Base-by-base conservation (phyloP, 1,284 basidiomycete genomes). In the Cutaneotrichosporon cutaneum region DNA sequence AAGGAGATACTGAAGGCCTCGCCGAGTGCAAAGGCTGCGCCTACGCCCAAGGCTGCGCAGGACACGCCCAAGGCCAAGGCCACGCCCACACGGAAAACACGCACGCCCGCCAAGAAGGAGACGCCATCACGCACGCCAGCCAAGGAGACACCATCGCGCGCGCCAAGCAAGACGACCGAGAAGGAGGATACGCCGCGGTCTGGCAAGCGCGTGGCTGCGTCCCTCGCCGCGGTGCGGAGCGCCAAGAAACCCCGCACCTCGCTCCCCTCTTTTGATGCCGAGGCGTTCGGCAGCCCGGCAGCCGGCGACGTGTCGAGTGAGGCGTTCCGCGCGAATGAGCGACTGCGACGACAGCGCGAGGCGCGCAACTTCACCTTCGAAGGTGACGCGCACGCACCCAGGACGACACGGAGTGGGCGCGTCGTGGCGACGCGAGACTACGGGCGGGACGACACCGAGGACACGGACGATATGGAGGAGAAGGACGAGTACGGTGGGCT, bases 341-440 rank as follows among this genome's bases (percentile, higher is more conserved):
- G 69, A 6, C 53, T 75, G 33, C 63, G 67, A 26, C 59, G 70
- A 26, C 72, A 75, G 56, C 68, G 75, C 42, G 76, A 79, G 64
- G 78, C 78, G 32, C 68, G 78, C 21, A 79, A 79, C 59, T 80
- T 78, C 59, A 66, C 67, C 4, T 79, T 71, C 62, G 68, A 73
- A 52, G 77, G 77, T 6, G 76, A 77, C 56, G 73, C 67, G 6
- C 63, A 68, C 57, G 75, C 77, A n/a, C 76, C 75, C 16, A 71
- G 71, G 26, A 61, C 70, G 54, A 74, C 74, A 32, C 56, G 78
- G 44, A 77, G 75, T 50, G 78, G 78, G 24, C 67, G 69, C 42
- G 68, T 75, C 2, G 65, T 78, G 6, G 63, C 39, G 32, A 39
- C 48, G 26, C 42, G 44, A 11, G 39, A 61, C 30, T 56, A 71